A percentile compares a stretch with the other conserved stretches of the same genome.
Evolutionary conservation across 805 yeast genomes (phyloP).

Genomic region (Hermanozyma aechmeae): DNA sequence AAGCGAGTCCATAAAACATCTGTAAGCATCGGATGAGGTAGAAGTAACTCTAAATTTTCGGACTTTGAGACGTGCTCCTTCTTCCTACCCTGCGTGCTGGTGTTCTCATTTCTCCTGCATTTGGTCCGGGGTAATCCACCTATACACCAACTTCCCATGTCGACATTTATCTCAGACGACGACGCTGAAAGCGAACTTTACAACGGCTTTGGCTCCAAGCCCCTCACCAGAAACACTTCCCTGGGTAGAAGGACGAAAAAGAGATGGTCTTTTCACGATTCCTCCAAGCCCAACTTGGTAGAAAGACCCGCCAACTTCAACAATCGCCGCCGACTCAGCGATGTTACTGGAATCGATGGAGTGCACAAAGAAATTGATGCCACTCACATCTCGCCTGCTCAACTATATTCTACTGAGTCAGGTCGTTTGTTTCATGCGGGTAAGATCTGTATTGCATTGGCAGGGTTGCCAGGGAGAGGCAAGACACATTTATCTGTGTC

Average conservation of each 20-base stretch:
- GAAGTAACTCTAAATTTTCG: too few species aligned
- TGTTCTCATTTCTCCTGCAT: background rate
- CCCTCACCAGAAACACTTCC: constrained; percentile 18
- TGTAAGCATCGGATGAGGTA: too few species aligned
- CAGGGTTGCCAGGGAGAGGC: constrained; percentile 93
- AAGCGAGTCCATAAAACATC: too few species aligned
- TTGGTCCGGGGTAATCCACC: too few species aligned
- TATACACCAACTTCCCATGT: too few species aligned
- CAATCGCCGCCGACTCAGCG: constrained; percentile 27
- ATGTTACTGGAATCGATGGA: constrained; percentile 37
- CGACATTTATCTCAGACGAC: constrained; percentile 1
- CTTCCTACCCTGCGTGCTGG: background rate
- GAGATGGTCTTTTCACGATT: constrained; percentile 35
- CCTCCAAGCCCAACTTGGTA: constrained; percentile 27
- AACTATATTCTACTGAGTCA: constrained; percentile 82
- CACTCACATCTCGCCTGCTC: constrained; percentile 79
- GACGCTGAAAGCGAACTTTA: constrained; percentile 23
- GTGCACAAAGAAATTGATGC: constrained; percentile 59
- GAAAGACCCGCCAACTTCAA: constrained; percentile 19
- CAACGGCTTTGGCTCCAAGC: constrained; percentile 30
- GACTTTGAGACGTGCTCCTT: too few species aligned
- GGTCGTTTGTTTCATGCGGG: constrained; percentile 96
- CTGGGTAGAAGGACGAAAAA: constrained; percentile 27
- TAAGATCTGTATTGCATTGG: constrained; percentile 75
- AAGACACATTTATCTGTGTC: constrained; percentile 90